Conservation (phyloP, 768 basidiomycete genomes). For the Psilocybe cyanescens region DNA sequence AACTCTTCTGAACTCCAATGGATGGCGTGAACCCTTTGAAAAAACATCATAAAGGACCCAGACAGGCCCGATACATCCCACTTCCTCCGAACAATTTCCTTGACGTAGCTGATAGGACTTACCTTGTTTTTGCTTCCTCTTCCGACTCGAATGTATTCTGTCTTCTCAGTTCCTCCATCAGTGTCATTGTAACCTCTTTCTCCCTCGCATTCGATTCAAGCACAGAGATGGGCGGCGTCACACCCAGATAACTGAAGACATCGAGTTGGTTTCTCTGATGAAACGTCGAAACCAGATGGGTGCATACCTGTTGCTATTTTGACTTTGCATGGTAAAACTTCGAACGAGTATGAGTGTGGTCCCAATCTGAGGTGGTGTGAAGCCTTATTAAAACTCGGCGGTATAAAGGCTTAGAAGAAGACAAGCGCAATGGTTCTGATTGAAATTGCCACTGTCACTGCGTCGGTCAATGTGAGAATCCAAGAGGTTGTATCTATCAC, state of each 20-base stretch:
- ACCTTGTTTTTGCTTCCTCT: slow-evolving; percentile 89
- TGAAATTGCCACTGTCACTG: slow-evolving; percentile 12
- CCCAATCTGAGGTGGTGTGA: background rate
- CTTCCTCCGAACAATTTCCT: background rate
- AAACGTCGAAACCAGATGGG: background rate
- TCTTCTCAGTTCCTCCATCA: slow-evolving; percentile 89
- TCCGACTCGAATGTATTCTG: slow-evolving; percentile 91
- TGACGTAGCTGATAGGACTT: slow-evolving; percentile 30
- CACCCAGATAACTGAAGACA: slow-evolving; percentile 67
- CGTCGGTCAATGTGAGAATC: slow-evolving; percentile 5
- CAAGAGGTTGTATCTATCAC: background rate
- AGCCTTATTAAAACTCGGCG: background rate
- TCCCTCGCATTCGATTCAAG: slow-evolving; percentile 76
- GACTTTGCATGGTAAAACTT: slow-evolving; percentile 20
- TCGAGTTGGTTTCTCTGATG: slow-evolving; percentile 5
- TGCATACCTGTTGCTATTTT: slow-evolving; percentile 26
- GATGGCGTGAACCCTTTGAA: background rate
- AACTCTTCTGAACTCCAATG: background rate
- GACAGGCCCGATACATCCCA: background rate
- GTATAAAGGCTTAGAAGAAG: background rate
- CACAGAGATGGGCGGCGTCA: slow-evolving; percentile 85
- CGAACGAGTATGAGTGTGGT: background rate
- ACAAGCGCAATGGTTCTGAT: slow-evolving; percentile 13
- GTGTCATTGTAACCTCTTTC: slow-evolving; percentile 78
- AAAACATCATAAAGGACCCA: background rate